phyloP scores from a whole-genome alignment of 108 stramenopile genomes.

The Ochromonas danica region DNA sequence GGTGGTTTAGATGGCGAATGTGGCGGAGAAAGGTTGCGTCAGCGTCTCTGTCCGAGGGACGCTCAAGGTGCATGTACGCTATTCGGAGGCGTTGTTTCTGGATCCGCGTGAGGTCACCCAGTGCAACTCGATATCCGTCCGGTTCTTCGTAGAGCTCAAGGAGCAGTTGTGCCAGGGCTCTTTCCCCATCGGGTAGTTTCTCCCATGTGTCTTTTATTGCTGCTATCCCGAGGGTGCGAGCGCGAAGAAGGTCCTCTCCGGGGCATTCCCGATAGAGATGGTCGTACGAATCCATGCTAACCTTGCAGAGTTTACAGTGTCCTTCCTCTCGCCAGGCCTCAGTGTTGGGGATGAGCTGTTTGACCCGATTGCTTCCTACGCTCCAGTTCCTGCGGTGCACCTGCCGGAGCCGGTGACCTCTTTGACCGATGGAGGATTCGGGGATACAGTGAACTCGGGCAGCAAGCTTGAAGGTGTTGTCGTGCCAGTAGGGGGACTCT shows the following conservation, averaged over 20 bases:
- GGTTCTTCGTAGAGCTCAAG: conserved; percentile 14
- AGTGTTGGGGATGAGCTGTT: conserved; percentile 14
- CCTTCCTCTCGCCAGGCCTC: conserved; percentile 12
- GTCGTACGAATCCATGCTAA: conserved; percentile 15
- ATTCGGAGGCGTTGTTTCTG: conserved; percentile 14
- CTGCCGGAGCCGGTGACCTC: conserved; percentile 12
- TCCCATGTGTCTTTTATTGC: conserved; percentile 15
- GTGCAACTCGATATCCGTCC: conserved; percentile 13
- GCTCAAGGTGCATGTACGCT: conserved; percentile 13
- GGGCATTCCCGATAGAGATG: conserved; percentile 13
- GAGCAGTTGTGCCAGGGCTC: conserved; percentile 12
- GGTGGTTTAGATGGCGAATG: conserved; percentile 14
- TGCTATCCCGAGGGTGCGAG: conserved; percentile 12
- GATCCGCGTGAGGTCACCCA: conserved; percentile 12
- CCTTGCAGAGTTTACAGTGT: conserved; percentile 15
- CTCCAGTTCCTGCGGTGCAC: conserved; percentile 12
- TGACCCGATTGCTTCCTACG: conserved; percentile 13
- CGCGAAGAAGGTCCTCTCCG: conserved; percentile 12
- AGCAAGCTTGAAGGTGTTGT: conserved; percentile 15
- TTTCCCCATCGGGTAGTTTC: conserved; percentile 14
- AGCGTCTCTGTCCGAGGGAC: conserved; percentile 12
- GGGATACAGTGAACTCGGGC: conserved; percentile 13
- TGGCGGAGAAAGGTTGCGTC: conserved; percentile 13
- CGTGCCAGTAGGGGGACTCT: conserved; percentile 12
- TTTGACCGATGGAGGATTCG: conserved; percentile 14